Percentiles rank a stretch among this genome's conserved stretches.
These are phyloP conservation scores for Saprolegnia diclina DNA, from an alignment of 352 stramenopile genomes.

Conservation along the genomic window DNA sequence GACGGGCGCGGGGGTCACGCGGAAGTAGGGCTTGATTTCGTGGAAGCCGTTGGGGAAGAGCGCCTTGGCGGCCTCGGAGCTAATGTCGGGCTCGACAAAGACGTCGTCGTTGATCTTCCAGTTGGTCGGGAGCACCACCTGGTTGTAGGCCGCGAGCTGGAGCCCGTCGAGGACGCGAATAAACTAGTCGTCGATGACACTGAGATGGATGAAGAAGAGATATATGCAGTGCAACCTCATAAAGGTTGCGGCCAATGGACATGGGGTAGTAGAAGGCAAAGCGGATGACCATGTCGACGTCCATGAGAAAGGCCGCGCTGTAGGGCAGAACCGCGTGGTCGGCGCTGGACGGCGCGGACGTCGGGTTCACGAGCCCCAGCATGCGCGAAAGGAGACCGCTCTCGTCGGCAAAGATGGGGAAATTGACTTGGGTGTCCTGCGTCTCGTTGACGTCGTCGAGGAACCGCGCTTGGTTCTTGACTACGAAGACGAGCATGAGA, in stretches of 20 bases:
- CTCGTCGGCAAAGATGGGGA: conserved; percentile 64
- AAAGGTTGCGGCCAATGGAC: conserved; percentile 68
- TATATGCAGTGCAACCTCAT: conserved; percentile 44
- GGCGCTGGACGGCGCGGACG: conserved; percentile 42
- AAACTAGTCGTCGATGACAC: conserved; percentile 4
- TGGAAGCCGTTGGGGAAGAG: conserved; percentile 76
- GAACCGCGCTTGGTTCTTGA: conserved; percentile 46
- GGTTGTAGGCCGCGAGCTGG: conserved; percentile 65
- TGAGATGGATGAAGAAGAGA: neutral
- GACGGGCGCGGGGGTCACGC: conserved; percentile 63
- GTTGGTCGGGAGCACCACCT: conserved; percentile 75
- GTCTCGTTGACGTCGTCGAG: conserved; percentile 74
- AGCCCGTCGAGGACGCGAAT: conserved; percentile 62
- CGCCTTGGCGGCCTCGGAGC: conserved; percentile 57
- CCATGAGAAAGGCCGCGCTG: conserved; percentile 58
- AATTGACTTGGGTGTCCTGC: conserved; percentile 67
- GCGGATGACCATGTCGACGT: conserved; percentile 64
- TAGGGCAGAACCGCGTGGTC: conserved; percentile 55
- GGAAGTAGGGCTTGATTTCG: conserved; percentile 75
- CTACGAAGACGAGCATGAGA: neutral
- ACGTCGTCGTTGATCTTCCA: conserved; percentile 84
- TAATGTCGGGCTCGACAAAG: conserved; percentile 69
- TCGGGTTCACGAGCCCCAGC: conserved; percentile 45
- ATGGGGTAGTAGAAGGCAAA: conserved; percentile 63
- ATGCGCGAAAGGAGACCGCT: conserved; percentile 53